A percentile compares a stretch with the other conserved stretches of the same genome.
These are phyloP conservation scores for Paxillus rubicundulus DNA, from an alignment of 768 basidiomycete genomes.

Conservation along the genomic window DNA sequence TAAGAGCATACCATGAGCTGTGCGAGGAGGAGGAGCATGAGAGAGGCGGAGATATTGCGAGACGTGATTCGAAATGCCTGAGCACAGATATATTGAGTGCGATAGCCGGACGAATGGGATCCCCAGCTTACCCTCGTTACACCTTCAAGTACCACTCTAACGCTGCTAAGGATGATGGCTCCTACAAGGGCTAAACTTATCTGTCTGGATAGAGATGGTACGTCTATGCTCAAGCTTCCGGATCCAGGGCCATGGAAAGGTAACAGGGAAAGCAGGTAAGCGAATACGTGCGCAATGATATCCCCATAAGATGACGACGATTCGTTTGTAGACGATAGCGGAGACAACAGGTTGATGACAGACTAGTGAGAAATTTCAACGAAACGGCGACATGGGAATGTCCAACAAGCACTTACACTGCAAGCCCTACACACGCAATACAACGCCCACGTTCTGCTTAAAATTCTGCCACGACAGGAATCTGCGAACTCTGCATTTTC, in stretches of 20 bases:
- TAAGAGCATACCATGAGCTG: constrained; percentile 69
- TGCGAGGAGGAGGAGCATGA: constrained; percentile 74
- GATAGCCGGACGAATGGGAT: background rate
- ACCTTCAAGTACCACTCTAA: constrained; percentile 65
- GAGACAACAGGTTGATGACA: constrained; percentile 33
- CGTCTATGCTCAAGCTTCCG: constrained; percentile 30
- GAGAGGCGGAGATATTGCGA: constrained; percentile 65
- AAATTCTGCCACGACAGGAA: constrained; percentile 54
- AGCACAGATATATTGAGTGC: background rate
- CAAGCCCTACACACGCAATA: constrained; percentile 66
- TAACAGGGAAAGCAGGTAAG: constrained; percentile 39
- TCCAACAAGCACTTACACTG: constrained; percentile 44
- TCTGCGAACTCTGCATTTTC: constrained; percentile 47
- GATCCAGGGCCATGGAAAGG: constrained; percentile 26
- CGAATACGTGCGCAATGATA: constrained; percentile 40
- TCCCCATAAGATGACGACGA: constrained; percentile 44
- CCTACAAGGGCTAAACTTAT: constrained; percentile 72
- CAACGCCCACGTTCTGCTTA: constrained; percentile 55
- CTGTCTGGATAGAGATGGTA: constrained; percentile 48
- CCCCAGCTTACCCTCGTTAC: constrained; percentile 52
- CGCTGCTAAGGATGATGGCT: constrained; percentile 69
- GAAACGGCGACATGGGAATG: constrained; percentile 3
- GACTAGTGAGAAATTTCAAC: constrained; percentile 27
- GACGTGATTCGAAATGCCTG: constrained; percentile 65
- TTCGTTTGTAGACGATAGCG: constrained; percentile 31